phyloP scores from a whole-genome alignment of 169 alveolate species.

The Fabrea salina region DNA sequence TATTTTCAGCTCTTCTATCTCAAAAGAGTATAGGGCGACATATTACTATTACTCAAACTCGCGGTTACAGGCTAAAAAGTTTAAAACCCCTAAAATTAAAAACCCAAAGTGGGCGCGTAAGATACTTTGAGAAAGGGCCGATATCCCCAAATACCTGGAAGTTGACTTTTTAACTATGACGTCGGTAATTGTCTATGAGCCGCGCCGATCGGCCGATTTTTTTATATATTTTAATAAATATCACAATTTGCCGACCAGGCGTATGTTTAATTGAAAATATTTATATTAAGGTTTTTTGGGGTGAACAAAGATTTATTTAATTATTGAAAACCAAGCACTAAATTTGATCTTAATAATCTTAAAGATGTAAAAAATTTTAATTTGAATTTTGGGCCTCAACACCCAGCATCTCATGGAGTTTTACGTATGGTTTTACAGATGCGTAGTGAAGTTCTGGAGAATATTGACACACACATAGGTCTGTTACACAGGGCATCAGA shows the following conservation, averaged over 20 bases:
- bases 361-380: conserved; percentile 18
- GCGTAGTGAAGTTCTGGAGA: conserved; percentile 41
- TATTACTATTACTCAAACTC: no score
- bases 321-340: conserved; percentile 30
- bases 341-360: not conserved
- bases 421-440: conserved; percentile 37
- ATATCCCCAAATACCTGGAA: not conserved
- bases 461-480: conserved; percentile 46
- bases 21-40: no score
- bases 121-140: not conserved
- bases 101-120: no score
- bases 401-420: conserved; percentile 56
- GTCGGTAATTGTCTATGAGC: not conserved
- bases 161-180: not conserved
- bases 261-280: not conserved
- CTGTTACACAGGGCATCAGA: conserved; percentile 49
- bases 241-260: not conserved
- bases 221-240: not conserved
- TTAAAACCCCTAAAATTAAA: no score
- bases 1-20: no score
- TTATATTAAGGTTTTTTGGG: not conserved
- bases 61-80: no score
- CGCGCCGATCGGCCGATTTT: not conserved
- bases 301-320: conserved; percentile 25
- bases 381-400: conserved; percentile 52